phyloP scores from a whole-genome alignment of 257 asterid species.

The Asclepias syriaca region DNA sequence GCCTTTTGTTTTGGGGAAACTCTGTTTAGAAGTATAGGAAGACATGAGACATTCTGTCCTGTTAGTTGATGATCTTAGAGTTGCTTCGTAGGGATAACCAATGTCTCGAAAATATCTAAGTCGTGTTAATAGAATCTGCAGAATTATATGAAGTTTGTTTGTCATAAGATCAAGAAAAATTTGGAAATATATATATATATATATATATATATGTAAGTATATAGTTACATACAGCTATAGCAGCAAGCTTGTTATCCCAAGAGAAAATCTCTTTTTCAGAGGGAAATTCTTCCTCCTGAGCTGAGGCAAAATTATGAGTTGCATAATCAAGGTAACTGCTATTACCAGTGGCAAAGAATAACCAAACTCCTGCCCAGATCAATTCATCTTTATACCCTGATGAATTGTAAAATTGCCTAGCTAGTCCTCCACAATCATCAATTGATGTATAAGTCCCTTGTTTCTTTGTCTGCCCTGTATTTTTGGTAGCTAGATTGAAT shows the following conservation, averaged over 20 bases:
- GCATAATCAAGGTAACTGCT: conserved; percentile 40
- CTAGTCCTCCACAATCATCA: conserved; percentile 41
- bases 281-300: conserved; percentile 36
- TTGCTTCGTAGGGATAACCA: conserved; percentile 55
- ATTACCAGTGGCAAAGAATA: conserved; percentile 54
- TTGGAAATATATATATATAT: background rate
- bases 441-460: conserved; percentile 32
- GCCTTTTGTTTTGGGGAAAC: conserved; percentile 36
- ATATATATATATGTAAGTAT: too few species aligned
- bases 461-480: conserved; percentile 21
- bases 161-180: background rate
- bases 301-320: conserved; percentile 31
- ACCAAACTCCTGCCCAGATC: conserved; percentile 55
- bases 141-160: background rate
- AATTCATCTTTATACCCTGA: conserved; percentile 45
- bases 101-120: conserved; percentile 45
- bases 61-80: conserved; percentile 37
- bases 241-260: conserved; percentile 56
- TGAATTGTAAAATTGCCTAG: conserved; percentile 36
- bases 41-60: conserved; percentile 51
- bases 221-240: conserved; percentile 32
- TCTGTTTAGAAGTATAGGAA: conserved; percentile 33
- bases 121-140: conserved; percentile 42
- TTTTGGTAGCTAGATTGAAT: conserved; percentile 24
- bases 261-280: conserved; percentile 37